Evolutionary conservation across 352 stramenopile genomes (phyloP).

Genomic region (Globisporangium radiosum): DNA sequence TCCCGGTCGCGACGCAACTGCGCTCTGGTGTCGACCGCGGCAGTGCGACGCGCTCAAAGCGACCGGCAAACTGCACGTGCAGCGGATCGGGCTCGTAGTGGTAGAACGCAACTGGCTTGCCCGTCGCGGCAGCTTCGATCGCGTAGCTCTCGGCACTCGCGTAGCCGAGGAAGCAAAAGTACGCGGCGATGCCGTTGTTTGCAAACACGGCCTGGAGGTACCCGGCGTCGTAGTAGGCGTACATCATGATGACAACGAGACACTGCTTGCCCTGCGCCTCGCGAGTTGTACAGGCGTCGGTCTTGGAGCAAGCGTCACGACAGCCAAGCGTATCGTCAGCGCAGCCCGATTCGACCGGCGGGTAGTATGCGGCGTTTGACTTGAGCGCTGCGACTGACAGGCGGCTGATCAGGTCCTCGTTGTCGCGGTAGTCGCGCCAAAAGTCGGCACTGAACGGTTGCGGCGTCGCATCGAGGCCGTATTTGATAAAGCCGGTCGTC

Average conservation of each 20-base stretch:
- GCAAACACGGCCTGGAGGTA: slow-evolving; percentile 19
- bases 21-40: slow-evolving; percentile 15
- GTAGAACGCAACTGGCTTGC: slow-evolving; percentile 30
- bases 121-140: slow-evolving; percentile 7
- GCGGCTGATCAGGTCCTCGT: slow-evolving; percentile 4
- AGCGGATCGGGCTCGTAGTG: slow-evolving; percentile 47
- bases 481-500: slow-evolving; percentile 23
- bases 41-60: slow-evolving; percentile 36
- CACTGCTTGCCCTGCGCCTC: slow-evolving; percentile 14
- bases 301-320: slow-evolving; percentile 25
- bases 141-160: slow-evolving; percentile 4
- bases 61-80: slow-evolving; percentile 17
- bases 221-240: slow-evolving; percentile 11
- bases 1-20: slow-evolving; percentile 6
- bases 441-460: slow-evolving; percentile 33
- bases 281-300: slow-evolving; percentile 11
- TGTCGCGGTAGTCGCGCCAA: slow-evolving; percentile 34
- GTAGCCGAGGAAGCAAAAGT: slow-evolving; percentile 30
- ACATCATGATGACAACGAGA: slow-evolving; percentile 20
- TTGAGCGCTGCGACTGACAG: slow-evolving; percentile 5
- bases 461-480: slow-evolving; percentile 1
- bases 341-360: slow-evolving; percentile 13
- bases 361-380: slow-evolving; percentile 18
- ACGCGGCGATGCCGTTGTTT: slow-evolving; percentile 24
- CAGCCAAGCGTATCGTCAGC: slow-evolving; percentile 26